Base-by-base conservation (phyloP, 2,329 filamentous ascomycete species). In the Cytospora piceae region DNA sequence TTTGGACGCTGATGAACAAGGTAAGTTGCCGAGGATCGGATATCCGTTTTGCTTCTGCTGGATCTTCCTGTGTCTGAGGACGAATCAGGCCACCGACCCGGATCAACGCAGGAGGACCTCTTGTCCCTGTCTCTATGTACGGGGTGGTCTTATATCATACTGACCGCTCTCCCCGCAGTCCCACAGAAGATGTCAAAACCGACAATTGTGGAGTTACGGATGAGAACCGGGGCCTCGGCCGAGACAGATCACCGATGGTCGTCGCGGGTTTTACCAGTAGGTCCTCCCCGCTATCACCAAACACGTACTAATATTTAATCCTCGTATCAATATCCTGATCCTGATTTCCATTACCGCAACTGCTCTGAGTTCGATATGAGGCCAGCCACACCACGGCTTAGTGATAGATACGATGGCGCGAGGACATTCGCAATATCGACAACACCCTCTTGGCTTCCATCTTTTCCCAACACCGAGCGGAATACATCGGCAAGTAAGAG, bases 181-280 rank as follows among this genome's bases (percentile, higher is more conserved):
- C 63, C 63, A 65, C 56, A 65, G 39, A 55, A 55, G 37, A 51
- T 65, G 63, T 61, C 63, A 61, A 56, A 42, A 2, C 51, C 27
- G 42, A 46, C 46, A 32, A 52, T 8, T 46, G 51, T 49, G 51
- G 37, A 29, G 6, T 22, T 11, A 42, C 29, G 55, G 24, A 51
- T 55, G 34, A 24, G 32, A 22, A 31, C 20, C 29, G 60, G 32
- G 20, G 12, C 31, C 27, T 55, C 52, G 32, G 52, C 29, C 39
- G 22, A 29, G 29, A 53, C 17, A n/a, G 52, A 57, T 57, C 24
- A 27, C 27, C 60, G 27, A 46, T 14, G 32, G 7, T 24, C 24
- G 20, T 39, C 20, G 24, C 55, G 32, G 55, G 20, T 27, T 20
- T 29, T n/a, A n/a, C n/a, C n/a, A n/a, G n/a, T 37, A 8, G 32